Conservation (phyloP, 495 filamentous ascomycete species). For the Hyaloscypha hepaticicola region DNA sequence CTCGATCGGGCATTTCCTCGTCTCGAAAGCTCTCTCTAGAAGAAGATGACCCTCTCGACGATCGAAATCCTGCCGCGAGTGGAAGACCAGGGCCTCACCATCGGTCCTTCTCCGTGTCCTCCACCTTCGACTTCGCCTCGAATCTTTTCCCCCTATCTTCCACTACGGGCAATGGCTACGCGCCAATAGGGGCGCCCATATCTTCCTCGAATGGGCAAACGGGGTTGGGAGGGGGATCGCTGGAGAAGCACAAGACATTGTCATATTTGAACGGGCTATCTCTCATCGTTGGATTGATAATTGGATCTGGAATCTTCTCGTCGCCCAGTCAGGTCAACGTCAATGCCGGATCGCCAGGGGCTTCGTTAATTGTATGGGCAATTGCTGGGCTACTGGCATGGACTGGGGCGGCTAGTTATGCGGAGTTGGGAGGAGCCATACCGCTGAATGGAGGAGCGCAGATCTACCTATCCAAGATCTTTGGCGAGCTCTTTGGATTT, state of each 20-base stretch:
- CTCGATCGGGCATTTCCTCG: conserved; percentile 81
- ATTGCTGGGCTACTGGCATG: conserved; percentile 89
- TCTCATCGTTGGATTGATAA: conserved; percentile 87
- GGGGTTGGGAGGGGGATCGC: conserved; percentile 51
- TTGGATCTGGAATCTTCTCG: conserved; percentile 97
- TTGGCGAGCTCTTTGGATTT: conserved; percentile 88
- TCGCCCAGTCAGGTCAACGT: conserved; percentile 91
- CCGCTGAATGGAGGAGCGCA: conserved; percentile 93
- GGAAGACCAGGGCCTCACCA: conserved; percentile 47
- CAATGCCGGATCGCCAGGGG: conserved; percentile 90
- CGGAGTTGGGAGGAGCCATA: conserved; percentile 93
- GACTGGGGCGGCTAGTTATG: conserved; percentile 96
- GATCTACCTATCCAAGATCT: conserved; percentile 91
- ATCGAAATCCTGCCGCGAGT: conserved; percentile 49
- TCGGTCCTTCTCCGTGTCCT: conserved; percentile 84
- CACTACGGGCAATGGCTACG: conserved; percentile 73
- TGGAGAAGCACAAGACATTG: conserved; percentile 93
- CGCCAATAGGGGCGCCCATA: conserved; percentile 73
- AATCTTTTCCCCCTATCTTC: conserved; percentile 92
- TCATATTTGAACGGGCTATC: conserved; percentile 93
- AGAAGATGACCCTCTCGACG: conserved; percentile 75
- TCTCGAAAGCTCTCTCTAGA: conserved; percentile 89
- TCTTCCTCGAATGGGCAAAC: conserved; percentile 43
- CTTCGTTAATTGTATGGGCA: conserved; percentile 84
- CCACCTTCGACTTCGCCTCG: conserved; percentile 88